Base-by-base conservation (phyloP, 768 basidiomycete genomes). In the Lentinula detonsa region DNA sequence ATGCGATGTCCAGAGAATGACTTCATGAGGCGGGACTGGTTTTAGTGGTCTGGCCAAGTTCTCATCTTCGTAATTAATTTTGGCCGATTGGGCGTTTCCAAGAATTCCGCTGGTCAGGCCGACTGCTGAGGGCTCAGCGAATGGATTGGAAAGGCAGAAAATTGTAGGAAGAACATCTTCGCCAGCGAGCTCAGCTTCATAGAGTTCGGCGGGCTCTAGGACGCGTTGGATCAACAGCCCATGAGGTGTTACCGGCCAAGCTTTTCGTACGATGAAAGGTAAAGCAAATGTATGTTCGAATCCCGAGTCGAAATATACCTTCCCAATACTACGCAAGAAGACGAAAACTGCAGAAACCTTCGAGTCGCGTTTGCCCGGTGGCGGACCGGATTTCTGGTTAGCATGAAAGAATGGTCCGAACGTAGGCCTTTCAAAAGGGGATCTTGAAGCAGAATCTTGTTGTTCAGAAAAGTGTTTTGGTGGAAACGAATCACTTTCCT, bases 201-300 rank as follows among this genome's bases (percentile, higher is more conserved):
- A 77, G 5, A 87, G 68, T 69, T 94, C 91, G 5, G 76, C 75
- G 1, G 81, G 77, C 65, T 90, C 89, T 52, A 91, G 75, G 4
- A 84, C 82, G 31, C 92, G 79, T 66, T 93, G 89, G 46, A 94
- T 82, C 74, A 93, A 78, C 23, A 93, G 81, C 1, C 92, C 92
- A 64, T 90, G 86, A 1, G 92, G 92, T 61, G 77, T 78, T 21
- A 91, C 74, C 4, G 91, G 85, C 91, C 90, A 93, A 1, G 88
- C 91, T 62, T 78, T 83, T 40, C 87, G 80, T 3, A 91, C 88
- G 61, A 91, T 81, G 68, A 94, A 94, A 0, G 92, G 92, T 4
- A 94, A 74, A 33, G 88, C 83, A 69, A 92, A 87, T 1, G 88
- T 89, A 67, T 86, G 91, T 65, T 91, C 87, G 37, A 81, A 67